Percentiles rank a stretch among this genome's conserved stretches.
phyloP scores from a whole-genome alignment of 352 stramenopile species.

The Globisporangium carolinianum region DNA sequence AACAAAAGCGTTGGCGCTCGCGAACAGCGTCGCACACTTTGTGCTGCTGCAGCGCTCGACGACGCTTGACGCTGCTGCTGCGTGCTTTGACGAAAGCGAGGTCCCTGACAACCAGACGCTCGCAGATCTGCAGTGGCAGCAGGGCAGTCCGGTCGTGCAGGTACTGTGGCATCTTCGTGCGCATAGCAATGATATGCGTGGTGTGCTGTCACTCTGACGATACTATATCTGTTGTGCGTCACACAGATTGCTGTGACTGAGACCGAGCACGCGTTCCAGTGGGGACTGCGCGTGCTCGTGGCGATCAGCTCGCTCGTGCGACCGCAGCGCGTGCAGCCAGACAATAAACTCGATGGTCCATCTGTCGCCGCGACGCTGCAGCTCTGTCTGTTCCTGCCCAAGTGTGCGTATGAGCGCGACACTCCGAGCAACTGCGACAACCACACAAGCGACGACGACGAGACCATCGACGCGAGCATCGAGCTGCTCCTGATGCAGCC shows the following conservation, averaged over 20 bases:
- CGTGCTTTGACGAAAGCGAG: slow-evolving; percentile 10
- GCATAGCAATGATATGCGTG: too few relatives aligned
- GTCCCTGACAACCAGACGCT: slow-evolving; percentile 1
- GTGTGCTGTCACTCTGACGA: too few relatives aligned
- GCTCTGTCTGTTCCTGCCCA: slow-evolving; percentile 26
- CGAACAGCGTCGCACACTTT: background rate
- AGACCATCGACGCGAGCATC: background rate
- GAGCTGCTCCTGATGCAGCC: slow-evolving; percentile 3
- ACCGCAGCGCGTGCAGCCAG: background rate
- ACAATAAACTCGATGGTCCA: background rate
- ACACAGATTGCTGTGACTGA: slow-evolving; percentile 22
- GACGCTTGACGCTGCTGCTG: slow-evolving; percentile 15
- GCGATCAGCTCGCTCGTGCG: slow-evolving; percentile 10
- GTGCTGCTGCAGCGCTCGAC: slow-evolving; percentile 9
- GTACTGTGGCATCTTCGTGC: too few relatives aligned
- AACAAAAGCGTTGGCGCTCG: slow-evolving; percentile 8
- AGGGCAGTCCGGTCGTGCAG: slow-evolving; percentile 16
- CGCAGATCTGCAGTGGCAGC: slow-evolving; percentile 18
- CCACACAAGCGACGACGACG: background rate
- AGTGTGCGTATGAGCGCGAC: slow-evolving; percentile 18
- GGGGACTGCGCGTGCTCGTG: slow-evolving; percentile 27
- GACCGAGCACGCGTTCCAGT: slow-evolving; percentile 17
- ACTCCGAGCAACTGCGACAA: background rate
- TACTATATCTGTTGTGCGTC: too few relatives aligned
- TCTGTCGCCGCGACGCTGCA: slow-evolving; percentile 7